These are phyloP conservation scores for Cutaneotrichosporon cyanovorans DNA, from an alignment of 1,284 basidiomycete species.

Conservation along the genomic window DNA sequence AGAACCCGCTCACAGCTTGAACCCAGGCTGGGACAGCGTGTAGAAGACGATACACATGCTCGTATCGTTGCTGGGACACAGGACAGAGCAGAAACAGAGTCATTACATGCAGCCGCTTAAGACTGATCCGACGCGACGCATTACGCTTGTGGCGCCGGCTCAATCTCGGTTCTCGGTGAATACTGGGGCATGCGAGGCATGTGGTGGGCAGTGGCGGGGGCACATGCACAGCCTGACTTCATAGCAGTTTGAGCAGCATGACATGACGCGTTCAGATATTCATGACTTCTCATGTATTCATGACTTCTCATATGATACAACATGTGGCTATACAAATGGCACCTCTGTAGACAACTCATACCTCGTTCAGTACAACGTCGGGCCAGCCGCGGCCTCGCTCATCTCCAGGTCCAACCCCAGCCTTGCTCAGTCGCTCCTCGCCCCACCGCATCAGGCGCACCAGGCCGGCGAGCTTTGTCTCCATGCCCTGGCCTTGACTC, in stretches of 20 bases:
- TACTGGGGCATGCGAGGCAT: no score
- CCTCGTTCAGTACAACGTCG: conserved; percentile 11
- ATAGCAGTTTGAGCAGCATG: no score
- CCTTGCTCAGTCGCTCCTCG: conserved; percentile 66
- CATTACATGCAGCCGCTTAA: no score
- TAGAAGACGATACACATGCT: conserved; percentile 44
- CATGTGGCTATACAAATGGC: not conserved
- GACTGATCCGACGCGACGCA: no score
- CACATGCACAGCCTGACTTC: no score
- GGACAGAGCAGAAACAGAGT: not conserved
- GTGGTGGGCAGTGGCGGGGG: not conserved
- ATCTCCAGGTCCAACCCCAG: conserved; percentile 21
- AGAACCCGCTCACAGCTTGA: conserved; percentile 28
- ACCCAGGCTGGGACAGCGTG: conserved; percentile 34
- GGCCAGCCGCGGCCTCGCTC: conserved; percentile 15
- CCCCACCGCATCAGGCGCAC: conserved; percentile 83
- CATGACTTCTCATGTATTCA: no score
- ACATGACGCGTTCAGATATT: no score
- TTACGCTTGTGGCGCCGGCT: no score
- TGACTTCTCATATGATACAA: not conserved
- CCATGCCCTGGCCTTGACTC: conserved; percentile 80
- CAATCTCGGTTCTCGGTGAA: no score
- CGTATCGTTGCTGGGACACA: not conserved
- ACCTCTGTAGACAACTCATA: not conserved
- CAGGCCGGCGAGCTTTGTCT: conserved; percentile 81